Conservation (phyloP, 73 alveolate species). For the Paramecium caudatum region DNA sequence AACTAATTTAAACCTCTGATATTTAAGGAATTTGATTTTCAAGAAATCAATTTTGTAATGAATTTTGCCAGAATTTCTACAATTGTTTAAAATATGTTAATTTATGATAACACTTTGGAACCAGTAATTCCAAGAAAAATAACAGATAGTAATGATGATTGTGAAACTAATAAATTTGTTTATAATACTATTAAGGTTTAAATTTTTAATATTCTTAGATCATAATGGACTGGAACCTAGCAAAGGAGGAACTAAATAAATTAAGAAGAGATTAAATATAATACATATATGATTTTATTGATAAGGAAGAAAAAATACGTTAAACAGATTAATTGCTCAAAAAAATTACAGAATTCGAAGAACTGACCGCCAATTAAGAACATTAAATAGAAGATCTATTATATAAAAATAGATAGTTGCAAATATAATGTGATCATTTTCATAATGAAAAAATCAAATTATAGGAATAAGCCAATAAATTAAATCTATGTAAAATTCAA, state of each 20-base stretch:
- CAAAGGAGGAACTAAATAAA: neutral
- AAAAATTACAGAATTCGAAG: neutral
- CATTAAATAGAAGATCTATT: neutral
- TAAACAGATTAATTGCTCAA: neutral
- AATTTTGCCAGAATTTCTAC: neutral
- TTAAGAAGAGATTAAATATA: neutral
- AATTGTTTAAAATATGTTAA: neutral
- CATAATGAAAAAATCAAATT: neutral
- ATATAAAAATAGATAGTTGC: neutral
- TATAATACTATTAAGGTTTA: neutral
- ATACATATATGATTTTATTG: neutral
- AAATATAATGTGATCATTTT: neutral
- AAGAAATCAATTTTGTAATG: neutral
- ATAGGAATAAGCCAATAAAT: neutral
- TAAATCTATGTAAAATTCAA: too few species aligned
- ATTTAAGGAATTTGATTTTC: neutral
- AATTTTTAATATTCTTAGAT: neutral
- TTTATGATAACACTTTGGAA: neutral
- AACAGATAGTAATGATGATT: neutral
- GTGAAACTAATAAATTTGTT: neutral
- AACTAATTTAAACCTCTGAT: neutral
- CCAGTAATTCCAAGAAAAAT: neutral
- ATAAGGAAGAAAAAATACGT: neutral
- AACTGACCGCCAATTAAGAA: neutral
- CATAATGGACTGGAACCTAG: neutral